Base-by-base conservation (phyloP, 768 basidiomycete species). In the Mycena sanguinolenta region DNA sequence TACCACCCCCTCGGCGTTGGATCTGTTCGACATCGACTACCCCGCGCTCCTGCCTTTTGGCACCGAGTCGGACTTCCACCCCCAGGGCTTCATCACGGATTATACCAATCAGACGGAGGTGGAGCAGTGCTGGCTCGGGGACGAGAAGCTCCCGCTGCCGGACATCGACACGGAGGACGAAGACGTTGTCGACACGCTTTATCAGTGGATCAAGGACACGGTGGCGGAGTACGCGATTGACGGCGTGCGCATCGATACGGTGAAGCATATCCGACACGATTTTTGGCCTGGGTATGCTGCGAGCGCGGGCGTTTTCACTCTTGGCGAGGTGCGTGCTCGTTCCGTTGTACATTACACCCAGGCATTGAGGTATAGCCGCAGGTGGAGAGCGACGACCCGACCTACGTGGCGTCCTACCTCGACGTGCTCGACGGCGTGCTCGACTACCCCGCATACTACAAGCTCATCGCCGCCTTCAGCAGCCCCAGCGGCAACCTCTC, bases 71-170 rank as follows among this genome's bases (percentile, higher is more conserved):
- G 70, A 77, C 57, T 93, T 87, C 79, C 93, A 94, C 75, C 82
- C 89, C 0, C 90, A 90, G 78, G 92, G 92, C 76, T 82, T 86
- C 63, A 87, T 95, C 63, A 83, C 89, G 62, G 90, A 88, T 82
- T 84, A 79, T 67, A 88, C 89, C 75, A 83, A 85, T 68, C 92
- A 90, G 32, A 89, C 90, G 54, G 77, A 80, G 38, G 78, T 84
- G 44, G 85, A 90, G 73, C 89, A 92, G 79, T 93, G 92, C 79
- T 95, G 92, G 92, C 82, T 95, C 4, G 94, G 94, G 4, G 92
- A 94, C 74, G 80, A 80, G 13, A 77, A 77, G 2, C 87, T 94
- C 42, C 84, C 91, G n/a, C 83, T 94, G 0, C 83, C 89, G 0
- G 93, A 95, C 75, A 74, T 95, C 71, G 87, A 94, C 80, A 95